Base-by-base conservation (phyloP, 805 yeast genomes). In the Candida boleticola region DNA sequence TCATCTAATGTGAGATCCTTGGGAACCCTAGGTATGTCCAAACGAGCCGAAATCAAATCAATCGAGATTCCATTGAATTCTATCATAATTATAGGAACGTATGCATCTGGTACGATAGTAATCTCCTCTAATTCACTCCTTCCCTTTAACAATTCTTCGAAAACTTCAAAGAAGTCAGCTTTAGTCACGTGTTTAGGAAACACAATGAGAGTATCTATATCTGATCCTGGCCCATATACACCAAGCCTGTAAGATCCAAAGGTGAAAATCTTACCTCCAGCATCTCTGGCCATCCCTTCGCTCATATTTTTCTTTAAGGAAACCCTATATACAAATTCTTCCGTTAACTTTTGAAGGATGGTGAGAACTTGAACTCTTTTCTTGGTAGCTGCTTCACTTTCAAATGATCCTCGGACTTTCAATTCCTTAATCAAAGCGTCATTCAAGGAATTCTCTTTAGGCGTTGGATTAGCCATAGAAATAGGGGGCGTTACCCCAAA, bases 191-290 rank as follows among this genome's bases (percentile, higher is more conserved):
- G 98, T 54, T 92, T 93, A 1, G 99, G 99, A 14, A 88, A 97
- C 21, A 92, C 97, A n/a, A 93, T 87, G 36, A 93, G 68, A 0
- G 98, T 87, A 71, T 93, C 99, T 46, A 93, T 92, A 83, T 93
- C 99, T 0, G 96, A 85, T 0, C 99, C 98, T 0, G 98, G 98
- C 0, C 98, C 98, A 66, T 90, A 89, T 11, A 93, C 99, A 3
- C 99, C 99, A 34, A 93, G 67, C 48, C 97, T 74, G 57, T 90
- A 93, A 1, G 97, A 89, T 1, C 99, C 99, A 67, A 78, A 93
- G 0, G 97, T 89, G 60, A 90, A 93, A n/a, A 93, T 80, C 61
- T 93, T 93, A 29, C 99, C 99, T 29, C 99, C 99, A 0, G 98
- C 95, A 63, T 93, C 99, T 42, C 71, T 76, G 0, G 98, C 96